Evolutionary conservation across 208 protist genomes (phyloP).

Genomic region (Leishmania turanica): DNA sequence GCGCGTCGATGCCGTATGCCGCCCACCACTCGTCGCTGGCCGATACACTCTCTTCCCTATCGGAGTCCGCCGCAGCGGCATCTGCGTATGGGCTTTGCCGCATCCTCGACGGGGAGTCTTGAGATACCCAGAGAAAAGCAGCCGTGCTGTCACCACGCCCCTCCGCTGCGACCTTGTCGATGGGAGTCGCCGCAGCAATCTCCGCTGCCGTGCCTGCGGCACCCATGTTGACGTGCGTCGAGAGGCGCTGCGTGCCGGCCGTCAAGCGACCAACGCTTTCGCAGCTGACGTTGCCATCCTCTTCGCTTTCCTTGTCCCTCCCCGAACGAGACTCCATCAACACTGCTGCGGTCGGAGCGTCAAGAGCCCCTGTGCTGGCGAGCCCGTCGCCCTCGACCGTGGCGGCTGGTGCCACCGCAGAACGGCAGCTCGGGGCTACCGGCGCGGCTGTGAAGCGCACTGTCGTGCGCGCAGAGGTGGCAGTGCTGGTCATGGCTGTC

Average conservation of each 20-base stretch:
- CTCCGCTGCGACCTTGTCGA: neutral
- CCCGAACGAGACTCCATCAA: neutral
- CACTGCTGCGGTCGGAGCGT: neutral
- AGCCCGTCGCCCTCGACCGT: neutral
- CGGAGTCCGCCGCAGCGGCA: neutral
- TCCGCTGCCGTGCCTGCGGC: neutral
- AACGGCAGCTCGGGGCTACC: neutral
- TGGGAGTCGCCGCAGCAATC: neutral
- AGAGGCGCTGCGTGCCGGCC: constrained; percentile 4
- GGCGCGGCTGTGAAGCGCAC: constrained; percentile 6
- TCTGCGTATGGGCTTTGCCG: neutral
- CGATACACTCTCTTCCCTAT: neutral
- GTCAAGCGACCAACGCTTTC: constrained; percentile 21
- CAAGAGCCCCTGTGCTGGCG: neutral
- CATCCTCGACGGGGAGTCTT: neutral
- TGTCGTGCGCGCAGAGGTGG: constrained; percentile 22
- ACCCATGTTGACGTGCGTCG: neutral
- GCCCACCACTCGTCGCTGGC: constrained; percentile 31
- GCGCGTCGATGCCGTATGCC: constrained; percentile 39
- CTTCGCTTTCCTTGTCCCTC: neutral
- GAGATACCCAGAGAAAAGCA: neutral
- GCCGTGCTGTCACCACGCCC: neutral
- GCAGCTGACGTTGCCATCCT: neutral
- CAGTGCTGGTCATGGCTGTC: neutral
- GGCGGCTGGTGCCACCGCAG: neutral